Conservation (phyloP, 176 grass and related monocot genomes). For the Dactylis glomerata region DNA sequence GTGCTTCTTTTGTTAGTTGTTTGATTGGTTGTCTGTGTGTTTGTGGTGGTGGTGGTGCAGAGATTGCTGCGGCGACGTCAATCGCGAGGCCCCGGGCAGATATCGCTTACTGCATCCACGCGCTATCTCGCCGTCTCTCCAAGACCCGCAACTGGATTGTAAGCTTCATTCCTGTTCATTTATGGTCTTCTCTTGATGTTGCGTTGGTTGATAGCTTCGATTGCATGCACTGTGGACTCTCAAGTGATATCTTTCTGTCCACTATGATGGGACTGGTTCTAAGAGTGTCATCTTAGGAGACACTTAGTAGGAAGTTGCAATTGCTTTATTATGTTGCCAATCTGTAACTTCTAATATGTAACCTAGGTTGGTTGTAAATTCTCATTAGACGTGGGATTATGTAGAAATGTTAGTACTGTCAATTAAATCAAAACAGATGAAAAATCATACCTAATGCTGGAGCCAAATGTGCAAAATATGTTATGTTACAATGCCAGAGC, state of each 20-base stretch:
- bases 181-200: neutral
- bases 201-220: neutral
- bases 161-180: neutral
- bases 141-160: slow-evolving; percentile 99
- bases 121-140: slow-evolving; percentile 70
- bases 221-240: neutral
- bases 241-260: neutral
- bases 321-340: neutral
- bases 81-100: slow-evolving; percentile 83
- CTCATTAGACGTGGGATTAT: neutral
- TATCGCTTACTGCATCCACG: slow-evolving; percentile 96
- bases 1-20: neutral
- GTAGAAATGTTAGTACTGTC: neutral
- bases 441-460: neutral
- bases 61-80: slow-evolving; percentile 80
- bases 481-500: neutral
- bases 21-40: slow-evolving; percentile 14
- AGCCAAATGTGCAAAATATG: neutral
- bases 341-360: neutral
- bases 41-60: slow-evolving; percentile 39
- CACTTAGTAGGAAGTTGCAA: neutral
- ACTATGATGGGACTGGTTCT: neutral
- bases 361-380: neutral
- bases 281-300: neutral
- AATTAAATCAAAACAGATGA: neutral